phyloP scores from a whole-genome alignment of 2,329 filamentous ascomycete genomes.

The Bipolaris bicolor region DNA sequence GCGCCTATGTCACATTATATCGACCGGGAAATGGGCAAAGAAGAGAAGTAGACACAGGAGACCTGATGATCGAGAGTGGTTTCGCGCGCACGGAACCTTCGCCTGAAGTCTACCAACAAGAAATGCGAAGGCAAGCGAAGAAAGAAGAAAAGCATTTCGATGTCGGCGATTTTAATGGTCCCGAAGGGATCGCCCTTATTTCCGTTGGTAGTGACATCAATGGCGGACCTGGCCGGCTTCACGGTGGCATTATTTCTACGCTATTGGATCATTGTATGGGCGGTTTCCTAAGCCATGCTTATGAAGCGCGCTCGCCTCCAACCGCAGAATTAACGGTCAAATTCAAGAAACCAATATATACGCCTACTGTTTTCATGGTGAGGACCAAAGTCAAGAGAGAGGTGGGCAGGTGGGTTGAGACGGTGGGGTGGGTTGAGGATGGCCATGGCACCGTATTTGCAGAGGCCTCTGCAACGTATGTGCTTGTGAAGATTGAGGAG shows the following conservation, averaged over 20 bases:
- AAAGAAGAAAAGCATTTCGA: slow-evolving; percentile 22
- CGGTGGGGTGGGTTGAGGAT: slow-evolving; percentile 32
- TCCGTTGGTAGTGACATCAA: slow-evolving; percentile 32
- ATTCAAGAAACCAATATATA: slow-evolving; percentile 32
- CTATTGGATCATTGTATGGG: slow-evolving; percentile 40
- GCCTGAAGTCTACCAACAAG: neutral
- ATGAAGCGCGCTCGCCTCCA: slow-evolving; percentile 17
- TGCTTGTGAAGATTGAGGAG: slow-evolving; percentile 3
- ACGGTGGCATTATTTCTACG: slow-evolving; percentile 35
- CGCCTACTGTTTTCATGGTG: slow-evolving; percentile 29
- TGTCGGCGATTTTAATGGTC: slow-evolving; percentile 19
- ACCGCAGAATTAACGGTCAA: slow-evolving; percentile 34
- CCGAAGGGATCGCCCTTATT: slow-evolving; percentile 29
- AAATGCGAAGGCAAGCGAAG: slow-evolving; percentile 8
- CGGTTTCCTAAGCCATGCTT: slow-evolving; percentile 20
- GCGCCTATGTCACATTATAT: slow-evolving; percentile 34
- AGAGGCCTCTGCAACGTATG: slow-evolving; percentile 27
- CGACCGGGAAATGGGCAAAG: slow-evolving; percentile 17
- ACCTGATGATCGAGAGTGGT: slow-evolving; percentile 11
- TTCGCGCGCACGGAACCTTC: neutral
- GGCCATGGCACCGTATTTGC: slow-evolving; percentile 33
- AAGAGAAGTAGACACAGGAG: slow-evolving; percentile 11
- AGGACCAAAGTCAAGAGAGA: slow-evolving; percentile 30
- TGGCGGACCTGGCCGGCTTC: slow-evolving; percentile 26
- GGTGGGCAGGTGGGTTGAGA: slow-evolving; percentile 32